Percentiles rank a stretch among this genome's conserved stretches.
Evolutionary conservation across 2,329 filamentous ascomycete species (phyloP).

Genomic region (Fusarium sarcochroum): DNA sequence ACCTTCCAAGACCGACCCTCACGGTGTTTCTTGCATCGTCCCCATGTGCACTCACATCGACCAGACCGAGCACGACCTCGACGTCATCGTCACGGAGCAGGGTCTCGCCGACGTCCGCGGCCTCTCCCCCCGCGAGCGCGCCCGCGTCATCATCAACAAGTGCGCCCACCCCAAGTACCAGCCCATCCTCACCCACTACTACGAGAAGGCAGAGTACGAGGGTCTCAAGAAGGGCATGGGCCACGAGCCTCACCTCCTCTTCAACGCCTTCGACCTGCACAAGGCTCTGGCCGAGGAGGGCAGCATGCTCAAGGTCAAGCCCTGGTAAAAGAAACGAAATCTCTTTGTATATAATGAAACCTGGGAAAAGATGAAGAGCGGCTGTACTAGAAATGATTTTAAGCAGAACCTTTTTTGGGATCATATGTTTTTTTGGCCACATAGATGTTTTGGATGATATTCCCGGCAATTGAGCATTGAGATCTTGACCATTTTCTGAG

Average conservation of each 20-base stretch:
- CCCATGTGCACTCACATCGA: conserved; percentile 94
- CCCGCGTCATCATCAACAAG: conserved; percentile 87
- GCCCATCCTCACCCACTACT: conserved; percentile 86
- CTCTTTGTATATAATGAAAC: conserved; percentile 3
- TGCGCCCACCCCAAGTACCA: conserved; percentile 88
- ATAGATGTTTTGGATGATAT: conserved; percentile 33
- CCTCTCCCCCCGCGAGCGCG: conserved; percentile 82
- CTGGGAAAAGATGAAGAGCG: conserved; percentile 5
- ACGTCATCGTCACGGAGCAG: conserved; percentile 83
- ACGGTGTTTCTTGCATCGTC: conserved; percentile 88
- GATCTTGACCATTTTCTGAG: neutral
- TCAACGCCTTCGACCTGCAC: conserved; percentile 91
- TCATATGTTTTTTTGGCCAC: conserved; percentile 15
- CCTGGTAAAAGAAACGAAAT: conserved; percentile 62
- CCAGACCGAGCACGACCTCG: conserved; percentile 93
- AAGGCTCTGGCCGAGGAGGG: conserved; percentile 85
- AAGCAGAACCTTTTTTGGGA: conserved; percentile 21
- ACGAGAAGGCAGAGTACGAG: conserved; percentile 88
- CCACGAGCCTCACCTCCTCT: conserved; percentile 90
- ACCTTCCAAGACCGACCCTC: conserved; percentile 85
- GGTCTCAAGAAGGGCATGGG: conserved; percentile 89
- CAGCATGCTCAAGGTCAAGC: conserved; percentile 85
- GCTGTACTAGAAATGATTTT: conserved; percentile 34
- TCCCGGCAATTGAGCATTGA: conserved; percentile 31
- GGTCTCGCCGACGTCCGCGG: conserved; percentile 90